Evolutionary conservation across 129 eudicot genomes (phyloP).

Genomic region (Flaveria ramosissima): DNA sequence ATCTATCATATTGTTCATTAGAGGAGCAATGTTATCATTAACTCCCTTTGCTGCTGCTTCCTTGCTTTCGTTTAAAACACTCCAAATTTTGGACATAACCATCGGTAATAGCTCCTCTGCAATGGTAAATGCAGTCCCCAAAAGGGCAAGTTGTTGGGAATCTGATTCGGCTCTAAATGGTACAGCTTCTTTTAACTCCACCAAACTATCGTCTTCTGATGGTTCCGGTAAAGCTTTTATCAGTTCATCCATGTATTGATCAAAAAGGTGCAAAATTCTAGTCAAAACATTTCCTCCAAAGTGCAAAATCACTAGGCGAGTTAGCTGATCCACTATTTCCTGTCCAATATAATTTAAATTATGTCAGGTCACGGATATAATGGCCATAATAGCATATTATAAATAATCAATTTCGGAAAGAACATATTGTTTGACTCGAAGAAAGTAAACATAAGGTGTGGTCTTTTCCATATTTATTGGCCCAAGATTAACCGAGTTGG

Average conservation of each 20-base stretch:
- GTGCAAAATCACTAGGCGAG: constrained; percentile 74
- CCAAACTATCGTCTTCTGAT: constrained; percentile 77
- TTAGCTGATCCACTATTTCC: constrained; percentile 88
- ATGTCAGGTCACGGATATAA: background rate
- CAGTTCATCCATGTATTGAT: constrained; percentile 80
- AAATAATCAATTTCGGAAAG: background rate
- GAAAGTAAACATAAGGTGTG: background rate
- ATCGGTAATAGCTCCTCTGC: constrained; percentile 90
- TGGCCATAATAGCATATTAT: background rate
- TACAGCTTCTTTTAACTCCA: constrained; percentile 71
- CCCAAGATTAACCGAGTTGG: constrained; percentile 4
- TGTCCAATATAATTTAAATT: constrained; percentile 25
- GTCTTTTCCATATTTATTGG: background rate
- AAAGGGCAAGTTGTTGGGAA: constrained; percentile 83
- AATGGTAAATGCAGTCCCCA: constrained; percentile 86
- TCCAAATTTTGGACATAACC: constrained; percentile 78
- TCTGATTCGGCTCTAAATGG: constrained; percentile 95
- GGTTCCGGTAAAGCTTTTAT: constrained; percentile 82
- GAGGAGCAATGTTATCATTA: constrained; percentile 40
- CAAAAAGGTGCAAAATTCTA: constrained; percentile 75
- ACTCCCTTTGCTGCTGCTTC: constrained; percentile 55
- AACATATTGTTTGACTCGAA: background rate
- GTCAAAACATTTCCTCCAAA: constrained; percentile 82
- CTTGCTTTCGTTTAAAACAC: constrained; percentile 61
- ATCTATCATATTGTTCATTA: constrained; percentile 51